These are phyloP conservation scores for Nakataea oryzae DNA, from an alignment of 2,329 filamentous ascomycete species.

Conservation along the genomic window DNA sequence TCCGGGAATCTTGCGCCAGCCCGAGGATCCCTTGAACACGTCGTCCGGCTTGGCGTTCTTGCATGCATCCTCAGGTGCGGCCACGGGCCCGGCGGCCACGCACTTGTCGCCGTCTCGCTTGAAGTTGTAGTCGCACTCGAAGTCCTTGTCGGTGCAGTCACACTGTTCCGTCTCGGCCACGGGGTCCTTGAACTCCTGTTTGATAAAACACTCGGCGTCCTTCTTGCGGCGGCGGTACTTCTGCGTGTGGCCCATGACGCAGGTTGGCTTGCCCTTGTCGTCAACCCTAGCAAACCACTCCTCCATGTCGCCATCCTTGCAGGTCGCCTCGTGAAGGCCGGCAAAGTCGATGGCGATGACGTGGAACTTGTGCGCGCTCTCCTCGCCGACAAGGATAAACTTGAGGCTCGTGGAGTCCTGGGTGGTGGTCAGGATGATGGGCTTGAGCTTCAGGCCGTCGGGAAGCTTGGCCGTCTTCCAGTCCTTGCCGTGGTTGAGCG, in stretches of 20 bases:
- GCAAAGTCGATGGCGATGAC: constrained; percentile 77
- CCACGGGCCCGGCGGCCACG: constrained; percentile 49
- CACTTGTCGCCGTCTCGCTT: constrained; percentile 61
- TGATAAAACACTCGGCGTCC: constrained; percentile 80
- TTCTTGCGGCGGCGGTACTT: constrained; percentile 78
- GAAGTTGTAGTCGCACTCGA: constrained; percentile 96
- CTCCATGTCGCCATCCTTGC: constrained; percentile 70
- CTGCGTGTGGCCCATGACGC: constrained; percentile 94
- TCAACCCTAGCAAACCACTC: constrained; percentile 80
- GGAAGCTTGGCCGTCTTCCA: constrained; percentile 69
- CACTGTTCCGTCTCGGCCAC: constrained; percentile 61
- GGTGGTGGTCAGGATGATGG: constrained; percentile 71
- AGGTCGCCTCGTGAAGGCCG: constrained; percentile 69
- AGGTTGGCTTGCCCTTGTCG: constrained; percentile 69
- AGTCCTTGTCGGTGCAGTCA: constrained; percentile 74
- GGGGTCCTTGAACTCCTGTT: constrained; percentile 73
- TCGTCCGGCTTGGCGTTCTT: constrained; percentile 51
- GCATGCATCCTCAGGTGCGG: constrained; percentile 63
- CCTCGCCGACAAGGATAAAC: constrained; percentile 66
- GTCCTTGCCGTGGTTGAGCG: constrained; percentile 76
- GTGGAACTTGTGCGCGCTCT: constrained; percentile 38
- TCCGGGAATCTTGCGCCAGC: constrained; percentile 84
- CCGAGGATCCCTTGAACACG: constrained; percentile 75
- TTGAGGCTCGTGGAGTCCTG: constrained; percentile 89
- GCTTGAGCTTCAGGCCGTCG: constrained; percentile 54